Evolutionary conservation across 352 stramenopile genomes (phyloP), one percentile per base, ranked within the genome.

Genomic region (Phytophthora rubi): DNA sequence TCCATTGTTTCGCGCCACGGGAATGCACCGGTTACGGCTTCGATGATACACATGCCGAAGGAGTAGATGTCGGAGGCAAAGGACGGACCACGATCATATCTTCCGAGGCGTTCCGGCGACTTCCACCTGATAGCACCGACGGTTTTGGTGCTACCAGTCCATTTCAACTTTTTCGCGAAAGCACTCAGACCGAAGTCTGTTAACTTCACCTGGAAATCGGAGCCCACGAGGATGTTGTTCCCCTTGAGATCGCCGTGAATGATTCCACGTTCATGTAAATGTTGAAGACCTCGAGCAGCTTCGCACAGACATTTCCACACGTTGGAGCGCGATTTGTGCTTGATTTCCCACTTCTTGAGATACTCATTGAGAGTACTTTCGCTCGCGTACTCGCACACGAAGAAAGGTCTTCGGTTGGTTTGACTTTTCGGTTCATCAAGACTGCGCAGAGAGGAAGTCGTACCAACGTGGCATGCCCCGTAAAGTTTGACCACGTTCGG

Each of bases 211-310:
- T 56, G 65, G n/a, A 59, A 42, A 32, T 70, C 47, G 21, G 79
- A 68, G 23, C 84, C 83, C 6, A 97, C 71, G 15, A 97, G 70
- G 37, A 97, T 77, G 62, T 97, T 97, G 53, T 82, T 87, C 28
- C 82, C 80, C 73, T 97, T 97, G 16, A 97, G 77, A 62, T 97
- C 88, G 8, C 89, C 80, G 53, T 97, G 90, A 16, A 97, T 72
- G 32, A 91, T 76, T 4, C 74, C 60, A 12, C 75, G 62, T 8
- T 74, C 53, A 55, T 80, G 75, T 18, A 82, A 47, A 26, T 79
- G 52, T 21, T 70, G 62, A 26, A 82, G 61, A 2, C 72, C 72
- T 44, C 53, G 69, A 57, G 75, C 62, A 49, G 72, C 65, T 65
- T 82, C 65, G 23, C 28, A 52, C 48, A 73, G 18, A 48, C 57